phyloP scores from a whole-genome alignment of 768 basidiomycete species.

The Rubroboletus pulcherrimus region DNA sequence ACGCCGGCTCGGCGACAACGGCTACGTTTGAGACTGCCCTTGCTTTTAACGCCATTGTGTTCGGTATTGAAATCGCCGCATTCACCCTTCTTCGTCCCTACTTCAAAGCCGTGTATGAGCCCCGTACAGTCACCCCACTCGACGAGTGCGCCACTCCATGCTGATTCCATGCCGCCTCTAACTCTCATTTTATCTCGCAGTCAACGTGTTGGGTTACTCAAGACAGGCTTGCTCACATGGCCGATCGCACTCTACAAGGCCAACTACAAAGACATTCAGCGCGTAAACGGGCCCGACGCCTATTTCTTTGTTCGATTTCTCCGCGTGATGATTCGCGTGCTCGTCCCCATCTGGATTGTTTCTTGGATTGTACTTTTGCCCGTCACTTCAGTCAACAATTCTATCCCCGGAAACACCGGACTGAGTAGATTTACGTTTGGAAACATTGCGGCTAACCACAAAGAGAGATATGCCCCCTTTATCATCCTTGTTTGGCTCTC shows the following conservation, averaged over 20 bases:
- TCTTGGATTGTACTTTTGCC: slow-evolving; percentile 88
- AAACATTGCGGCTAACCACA: slow-evolving; percentile 54
- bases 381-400: slow-evolving; percentile 54
- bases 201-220: slow-evolving; percentile 56
- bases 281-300: slow-evolving; percentile 80
- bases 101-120: slow-evolving; percentile 89
- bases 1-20: slow-evolving; percentile 61
- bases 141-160: slow-evolving; percentile 34
- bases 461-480: slow-evolving; percentile 71
- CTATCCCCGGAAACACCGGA: slow-evolving; percentile 43
- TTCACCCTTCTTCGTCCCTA: slow-evolving; percentile 83
- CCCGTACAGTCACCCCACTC: slow-evolving; percentile 64
- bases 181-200: slow-evolving; percentile 29
- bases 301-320: slow-evolving; percentile 93
- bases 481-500: slow-evolving; percentile 72
- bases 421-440: slow-evolving; percentile 79
- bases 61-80: slow-evolving; percentile 61
- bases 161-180: not conserved
- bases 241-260: slow-evolving; percentile 58
- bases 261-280: slow-evolving; percentile 58
- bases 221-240: slow-evolving; percentile 56
- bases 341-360: slow-evolving; percentile 88
- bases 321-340: slow-evolving; percentile 75
- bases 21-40: slow-evolving; percentile 81
- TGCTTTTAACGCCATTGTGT: slow-evolving; percentile 74